phyloP scores from a whole-genome alignment of 306 rosid species.

The Rosa persica region DNA sequence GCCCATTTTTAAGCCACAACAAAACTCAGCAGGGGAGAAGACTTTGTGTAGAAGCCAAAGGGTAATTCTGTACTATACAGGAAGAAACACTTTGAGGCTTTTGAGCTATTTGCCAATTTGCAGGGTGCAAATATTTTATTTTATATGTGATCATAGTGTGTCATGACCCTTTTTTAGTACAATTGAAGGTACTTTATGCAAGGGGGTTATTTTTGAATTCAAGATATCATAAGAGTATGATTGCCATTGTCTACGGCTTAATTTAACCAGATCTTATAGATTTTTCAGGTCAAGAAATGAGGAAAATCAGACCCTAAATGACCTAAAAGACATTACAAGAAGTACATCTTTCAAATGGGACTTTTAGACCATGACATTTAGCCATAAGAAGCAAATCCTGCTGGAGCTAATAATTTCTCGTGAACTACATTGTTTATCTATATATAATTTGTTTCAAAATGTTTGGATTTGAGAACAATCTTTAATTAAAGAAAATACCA shows the following conservation, averaged over 20 bases:
- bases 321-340: background rate
- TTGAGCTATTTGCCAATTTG: constrained; percentile 4
- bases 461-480: too few relatives aligned
- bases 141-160: background rate
- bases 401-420: background rate
- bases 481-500: too few relatives aligned
- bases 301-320: background rate
- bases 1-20: constrained; percentile 4
- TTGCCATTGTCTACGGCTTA: constrained; percentile 28
- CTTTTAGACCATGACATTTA: too few relatives aligned
- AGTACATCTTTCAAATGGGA: background rate
- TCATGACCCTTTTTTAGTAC: background rate
- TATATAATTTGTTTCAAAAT: too few relatives aligned
- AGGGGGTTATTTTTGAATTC: background rate
- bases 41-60: constrained; percentile 35
- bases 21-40: background rate
- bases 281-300: background rate
- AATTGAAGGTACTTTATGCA: background rate
- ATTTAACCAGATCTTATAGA: constrained; percentile 16
- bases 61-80: constrained; percentile 19
- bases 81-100: background rate
- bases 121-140: background rate
- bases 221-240: constrained; percentile 32
- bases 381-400: background rate
- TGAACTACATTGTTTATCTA: background rate